Base-by-base conservation (phyloP, 345 rosid genomes). In the Bruguiera sexangula region DNA sequence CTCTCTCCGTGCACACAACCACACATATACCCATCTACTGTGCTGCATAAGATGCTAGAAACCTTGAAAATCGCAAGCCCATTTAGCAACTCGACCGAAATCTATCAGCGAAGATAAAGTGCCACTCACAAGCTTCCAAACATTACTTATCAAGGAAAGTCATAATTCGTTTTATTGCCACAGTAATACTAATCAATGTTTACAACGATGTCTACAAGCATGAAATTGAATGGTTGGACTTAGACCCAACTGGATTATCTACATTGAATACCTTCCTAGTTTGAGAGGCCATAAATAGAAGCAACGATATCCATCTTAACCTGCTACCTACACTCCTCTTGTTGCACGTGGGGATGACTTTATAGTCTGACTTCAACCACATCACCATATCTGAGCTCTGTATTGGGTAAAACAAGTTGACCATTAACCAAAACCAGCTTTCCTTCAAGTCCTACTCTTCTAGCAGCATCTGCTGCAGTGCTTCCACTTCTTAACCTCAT, bases 391-490 rank as follows among this genome's bases (percentile, higher is more conserved):
- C 76, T 85, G 78, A 88, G 94, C 81, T 82, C 77, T 2, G 94
- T 88, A 75, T 60, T 68, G 43, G 94, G 94, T 60, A 80, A 61
- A 6, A 86, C 91, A 60, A 78, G 84, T 53, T 81, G 89, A 60
- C 87, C 91, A 67, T 86, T 88, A 39, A 88, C 81, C 74, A 80
- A 31, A 71, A 88, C 89, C 74, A 88, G 63, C 71, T 75, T 86
- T 6, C 94, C 91, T 22, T 86, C 89, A 0, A 85, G 73, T 29
- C 94, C 89, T 19, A 78, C 87, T 76, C 85, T 81, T 77, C 83
- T 78, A 20, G 85, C 94, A 60, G 89, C 94, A 65, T 88, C 94
- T 26, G 89, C 94, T 55, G 91, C 94, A 24, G 94, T 88, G 80
- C 94, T 88, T 36, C 91, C 89, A 15, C 69, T 82, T 19, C 78